Conservation (phyloP, 352 stramenopile genomes). For the Phytophthora brassicae region DNA sequence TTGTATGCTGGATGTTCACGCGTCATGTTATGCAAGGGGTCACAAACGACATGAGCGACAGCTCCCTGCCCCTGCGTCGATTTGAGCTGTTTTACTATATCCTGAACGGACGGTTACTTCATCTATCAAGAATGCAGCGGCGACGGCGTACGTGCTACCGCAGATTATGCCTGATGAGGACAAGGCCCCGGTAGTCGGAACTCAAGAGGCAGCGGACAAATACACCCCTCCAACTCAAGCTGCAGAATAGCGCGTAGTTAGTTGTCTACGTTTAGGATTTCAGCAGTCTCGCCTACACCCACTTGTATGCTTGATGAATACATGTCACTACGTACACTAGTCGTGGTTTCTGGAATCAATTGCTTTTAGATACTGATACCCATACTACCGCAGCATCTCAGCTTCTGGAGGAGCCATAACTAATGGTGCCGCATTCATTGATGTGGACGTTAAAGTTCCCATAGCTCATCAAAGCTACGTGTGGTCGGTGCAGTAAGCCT, state of each 20-base stretch:
- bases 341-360: not conserved
- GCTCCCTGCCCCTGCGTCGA: not conserved
- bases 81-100: conserved; percentile 28
- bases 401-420: no score
- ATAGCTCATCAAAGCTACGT: not conserved
- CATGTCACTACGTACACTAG: not conserved
- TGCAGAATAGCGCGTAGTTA: not conserved
- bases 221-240: not conserved
- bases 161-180: no score
- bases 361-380: not conserved
- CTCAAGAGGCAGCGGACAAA: no score
- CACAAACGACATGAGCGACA: not conserved
- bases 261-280: not conserved
- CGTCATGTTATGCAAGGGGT: not conserved
- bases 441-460: no score
- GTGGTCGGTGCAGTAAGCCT: not conserved
- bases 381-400: no score
- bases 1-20: conserved; percentile 23
- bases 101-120: not conserved
- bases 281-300: not conserved
- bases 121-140: not conserved
- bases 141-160: no score
- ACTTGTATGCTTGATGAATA: no score
- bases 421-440: no score
- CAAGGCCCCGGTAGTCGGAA: no score